These are phyloP conservation scores for Plectranthus barbatus DNA, from an alignment of 257 asterid genomes.

Conservation along the genomic window DNA sequence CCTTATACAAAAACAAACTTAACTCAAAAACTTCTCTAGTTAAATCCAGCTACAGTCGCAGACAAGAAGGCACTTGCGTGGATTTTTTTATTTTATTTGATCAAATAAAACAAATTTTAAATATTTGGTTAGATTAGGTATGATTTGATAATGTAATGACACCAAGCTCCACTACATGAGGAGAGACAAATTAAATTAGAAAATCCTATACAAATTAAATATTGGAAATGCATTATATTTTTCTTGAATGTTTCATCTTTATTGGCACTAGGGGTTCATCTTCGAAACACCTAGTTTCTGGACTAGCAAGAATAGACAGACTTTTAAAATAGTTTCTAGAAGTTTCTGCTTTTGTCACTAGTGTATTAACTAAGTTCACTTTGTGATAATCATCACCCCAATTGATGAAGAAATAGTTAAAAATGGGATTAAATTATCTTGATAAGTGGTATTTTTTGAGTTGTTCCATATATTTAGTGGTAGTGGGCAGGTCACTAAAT, in stretches of 20 bases:
- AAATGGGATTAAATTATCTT: not conserved
- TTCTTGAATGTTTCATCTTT: not conserved
- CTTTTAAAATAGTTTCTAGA: not conserved
- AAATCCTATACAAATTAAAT: not conserved
- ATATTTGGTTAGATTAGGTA: not conserved
- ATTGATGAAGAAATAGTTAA: not conserved
- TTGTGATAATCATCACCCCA: not conserved
- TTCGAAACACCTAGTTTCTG: not conserved
- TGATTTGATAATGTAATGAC: not conserved
- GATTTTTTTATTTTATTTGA: too few relatives aligned
- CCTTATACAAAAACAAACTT: too few relatives aligned
- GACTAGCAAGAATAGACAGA: not conserved
- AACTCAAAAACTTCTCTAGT: too few relatives aligned
- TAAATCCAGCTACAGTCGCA: not conserved
- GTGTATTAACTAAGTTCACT: not conserved
- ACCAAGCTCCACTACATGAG: conserved; percentile 4
- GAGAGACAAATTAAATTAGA: not conserved
- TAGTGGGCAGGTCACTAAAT: too few relatives aligned
- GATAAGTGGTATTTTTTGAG: not conserved
- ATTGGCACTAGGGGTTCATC: not conserved
- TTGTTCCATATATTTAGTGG: too few relatives aligned
- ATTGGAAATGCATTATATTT: not conserved
- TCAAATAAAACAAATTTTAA: too few relatives aligned
- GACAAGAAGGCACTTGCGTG: too few relatives aligned
- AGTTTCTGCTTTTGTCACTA: not conserved